These are phyloP conservation scores for Xylaria curta DNA, from an alignment of 495 filamentous ascomycete species.

Conservation along the genomic window DNA sequence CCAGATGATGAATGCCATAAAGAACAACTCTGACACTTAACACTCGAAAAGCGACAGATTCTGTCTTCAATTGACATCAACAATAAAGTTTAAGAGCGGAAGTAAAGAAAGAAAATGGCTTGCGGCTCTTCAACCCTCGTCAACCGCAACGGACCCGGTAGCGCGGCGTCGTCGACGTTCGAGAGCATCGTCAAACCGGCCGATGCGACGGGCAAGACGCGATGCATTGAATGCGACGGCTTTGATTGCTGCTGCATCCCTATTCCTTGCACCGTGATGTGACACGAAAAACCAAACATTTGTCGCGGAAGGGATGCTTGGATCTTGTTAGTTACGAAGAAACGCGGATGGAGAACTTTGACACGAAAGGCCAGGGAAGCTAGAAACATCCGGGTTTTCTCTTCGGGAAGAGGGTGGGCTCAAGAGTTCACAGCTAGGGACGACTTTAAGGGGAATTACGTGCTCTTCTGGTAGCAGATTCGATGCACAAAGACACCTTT, in stretches of 20 bases:
- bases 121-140: slow-evolving; percentile 38
- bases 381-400: neutral
- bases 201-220: slow-evolving; percentile 45
- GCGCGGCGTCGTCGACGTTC: slow-evolving; percentile 47
- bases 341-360: neutral
- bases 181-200: slow-evolving; percentile 51
- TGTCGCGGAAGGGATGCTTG: neutral
- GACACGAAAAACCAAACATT: slow-evolving; percentile 17
- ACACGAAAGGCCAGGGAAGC: neutral
- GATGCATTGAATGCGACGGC: slow-evolving; percentile 53
- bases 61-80: neutral
- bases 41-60: neutral
- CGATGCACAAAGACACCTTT: neutral
- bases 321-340: neutral
- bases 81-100: neutral
- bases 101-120: slow-evolving; percentile 32
- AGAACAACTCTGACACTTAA: neutral
- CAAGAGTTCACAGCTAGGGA: too few relatives aligned
- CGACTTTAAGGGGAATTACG: neutral
- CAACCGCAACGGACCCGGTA: slow-evolving; percentile 44
- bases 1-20: too few relatives aligned
- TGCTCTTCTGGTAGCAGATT: neutral
- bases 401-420: too few relatives aligned
- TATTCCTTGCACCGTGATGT: slow-evolving; percentile 54
- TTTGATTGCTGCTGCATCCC: slow-evolving; percentile 57